Conservation (phyloP, 2,329 filamentous ascomycete species). For the Xylaria sp. region DNA sequence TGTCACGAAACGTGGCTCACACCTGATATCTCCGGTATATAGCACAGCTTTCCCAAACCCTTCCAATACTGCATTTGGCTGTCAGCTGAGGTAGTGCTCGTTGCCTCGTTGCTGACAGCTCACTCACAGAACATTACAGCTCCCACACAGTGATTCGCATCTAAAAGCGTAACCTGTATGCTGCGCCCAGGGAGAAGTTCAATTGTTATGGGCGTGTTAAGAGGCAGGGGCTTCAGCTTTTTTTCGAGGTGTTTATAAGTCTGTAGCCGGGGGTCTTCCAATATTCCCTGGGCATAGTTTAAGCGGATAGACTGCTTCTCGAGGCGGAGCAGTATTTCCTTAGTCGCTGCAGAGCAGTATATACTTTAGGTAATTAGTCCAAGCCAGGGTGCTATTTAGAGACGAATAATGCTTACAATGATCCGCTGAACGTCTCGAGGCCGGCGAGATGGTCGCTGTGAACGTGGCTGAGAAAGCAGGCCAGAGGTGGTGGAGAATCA, state of each 20-base stretch:
- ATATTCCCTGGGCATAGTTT: constrained; percentile 80
- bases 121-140: constrained; percentile 84
- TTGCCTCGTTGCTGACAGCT: accelerated
- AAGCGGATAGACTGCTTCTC: constrained; percentile 83
- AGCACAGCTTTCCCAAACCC: constrained; percentile 76
- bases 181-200: constrained; percentile 75
- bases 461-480: constrained; percentile 91
- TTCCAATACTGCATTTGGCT: constrained; percentile 71
- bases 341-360: constrained; percentile 88
- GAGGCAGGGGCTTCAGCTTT: constrained; percentile 80
- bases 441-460: constrained; percentile 91
- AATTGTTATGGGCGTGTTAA: constrained; percentile 81
- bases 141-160: constrained; percentile 92
- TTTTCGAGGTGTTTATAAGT: constrained; percentile 81
- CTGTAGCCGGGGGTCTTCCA: constrained; percentile 75
- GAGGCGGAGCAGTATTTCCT: constrained; percentile 81
- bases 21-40: constrained; percentile 90
- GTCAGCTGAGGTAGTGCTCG: constrained; percentile 20
- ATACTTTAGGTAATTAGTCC: constrained; percentile 59
- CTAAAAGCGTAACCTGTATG: constrained; percentile 86
- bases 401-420: constrained; percentile 66
- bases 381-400: no score
- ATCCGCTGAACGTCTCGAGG: constrained; percentile 78
- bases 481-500: constrained; percentile 70
- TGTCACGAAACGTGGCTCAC: constrained; percentile 88